Conservation (phyloP, 768 basidiomycete species). For the Suillus sp. region DNA sequence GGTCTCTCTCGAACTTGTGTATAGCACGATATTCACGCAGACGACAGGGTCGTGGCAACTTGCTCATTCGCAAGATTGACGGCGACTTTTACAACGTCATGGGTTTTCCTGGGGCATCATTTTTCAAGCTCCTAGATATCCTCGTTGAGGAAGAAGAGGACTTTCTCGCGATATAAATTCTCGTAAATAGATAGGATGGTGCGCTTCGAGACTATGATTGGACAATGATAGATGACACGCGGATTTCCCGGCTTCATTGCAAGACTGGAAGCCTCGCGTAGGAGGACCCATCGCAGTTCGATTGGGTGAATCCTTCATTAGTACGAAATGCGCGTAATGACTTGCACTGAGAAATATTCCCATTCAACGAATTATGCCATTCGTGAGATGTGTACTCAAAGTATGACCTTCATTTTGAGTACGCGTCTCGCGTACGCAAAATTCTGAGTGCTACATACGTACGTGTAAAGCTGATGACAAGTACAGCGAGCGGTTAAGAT, state of each 20-base stretch:
- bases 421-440: neutral
- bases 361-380: neutral
- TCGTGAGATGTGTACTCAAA: neutral
- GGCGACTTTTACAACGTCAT: conserved; percentile 91
- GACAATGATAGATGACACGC: neutral
- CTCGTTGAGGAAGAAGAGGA: conserved; percentile 76
- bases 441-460: neutral
- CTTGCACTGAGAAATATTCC: neutral
- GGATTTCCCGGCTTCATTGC: neutral
- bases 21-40: conserved; percentile 3
- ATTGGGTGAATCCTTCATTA: neutral
- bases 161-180: conserved; percentile 46
- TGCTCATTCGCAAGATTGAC: conserved; percentile 82
- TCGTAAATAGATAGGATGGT: conserved; percentile 1
- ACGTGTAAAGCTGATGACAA: neutral
- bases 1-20: conserved; percentile 16
- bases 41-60: conserved; percentile 72
- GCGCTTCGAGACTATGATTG: neutral
- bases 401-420: neutral
- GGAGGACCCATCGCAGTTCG: neutral
- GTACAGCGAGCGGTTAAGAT: neutral
- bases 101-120: conserved; percentile 88
- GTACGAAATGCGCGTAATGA: neutral
- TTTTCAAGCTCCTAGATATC: conserved; percentile 73
- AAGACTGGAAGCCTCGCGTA: neutral